Evolutionary conservation across 257 asterid species (phyloP).

Genomic region (Solanum chaucha): DNA sequence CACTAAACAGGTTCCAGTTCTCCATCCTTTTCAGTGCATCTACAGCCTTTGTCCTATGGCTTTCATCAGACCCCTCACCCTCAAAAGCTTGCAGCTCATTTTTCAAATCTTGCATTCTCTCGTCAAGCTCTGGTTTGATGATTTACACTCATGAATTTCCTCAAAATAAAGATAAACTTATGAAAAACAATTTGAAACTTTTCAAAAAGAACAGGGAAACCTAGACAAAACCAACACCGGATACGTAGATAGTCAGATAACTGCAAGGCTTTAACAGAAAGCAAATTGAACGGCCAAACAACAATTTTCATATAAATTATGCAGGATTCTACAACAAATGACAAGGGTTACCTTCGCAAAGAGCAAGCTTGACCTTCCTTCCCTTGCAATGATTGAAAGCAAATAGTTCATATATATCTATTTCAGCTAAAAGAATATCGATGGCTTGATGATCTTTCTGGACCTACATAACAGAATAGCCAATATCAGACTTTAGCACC

Average conservation of each 20-base stretch:
- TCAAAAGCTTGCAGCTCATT: conserved; percentile 76
- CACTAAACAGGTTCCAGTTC: conserved; percentile 91
- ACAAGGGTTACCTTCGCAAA: conserved; percentile 68
- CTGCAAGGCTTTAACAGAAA: background rate
- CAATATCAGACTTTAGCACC: background rate
- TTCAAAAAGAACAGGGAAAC: background rate
- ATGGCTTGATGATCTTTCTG: conserved; percentile 90
- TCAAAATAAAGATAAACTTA: background rate
- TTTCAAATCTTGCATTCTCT: conserved; percentile 92
- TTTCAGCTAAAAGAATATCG: conserved; percentile 94
- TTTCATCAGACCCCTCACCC: conserved; percentile 75
- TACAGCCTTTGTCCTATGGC: conserved; percentile 58
- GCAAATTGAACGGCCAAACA: background rate
- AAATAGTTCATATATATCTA: conserved; percentile 94
- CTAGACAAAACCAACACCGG: background rate
- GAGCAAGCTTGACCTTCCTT: conserved; percentile 94
- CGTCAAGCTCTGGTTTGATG: conserved; percentile 81
- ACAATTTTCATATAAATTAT: background rate
- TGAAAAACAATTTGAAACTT: background rate
- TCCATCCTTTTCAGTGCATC: conserved; percentile 98
- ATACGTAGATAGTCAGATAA: background rate
- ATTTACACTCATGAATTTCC: background rate
- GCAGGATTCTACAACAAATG: background rate
- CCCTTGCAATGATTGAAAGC: conserved; percentile 94
- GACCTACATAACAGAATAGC: conserved; percentile 4